Conservation (phyloP, 306 rosid genomes). For the Fragaria vesca region DNA sequence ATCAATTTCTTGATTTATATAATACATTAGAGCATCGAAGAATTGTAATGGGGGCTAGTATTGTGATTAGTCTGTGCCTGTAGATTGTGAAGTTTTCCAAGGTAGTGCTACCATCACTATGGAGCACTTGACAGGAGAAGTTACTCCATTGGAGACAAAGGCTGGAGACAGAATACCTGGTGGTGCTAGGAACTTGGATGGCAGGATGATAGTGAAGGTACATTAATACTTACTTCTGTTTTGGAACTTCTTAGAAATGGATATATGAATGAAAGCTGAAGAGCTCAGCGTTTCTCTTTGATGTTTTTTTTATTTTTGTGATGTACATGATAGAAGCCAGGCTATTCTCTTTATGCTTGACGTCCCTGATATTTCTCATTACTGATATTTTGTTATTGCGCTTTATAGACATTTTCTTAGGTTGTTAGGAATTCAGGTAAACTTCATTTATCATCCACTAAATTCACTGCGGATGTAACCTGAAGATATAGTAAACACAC, state of each 20-base stretch:
- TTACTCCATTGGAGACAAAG: slow-evolving; percentile 80
- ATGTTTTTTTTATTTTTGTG: not conserved
- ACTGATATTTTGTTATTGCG: not conserved
- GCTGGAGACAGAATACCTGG: slow-evolving; percentile 94
- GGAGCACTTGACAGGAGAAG: slow-evolving; percentile 97
- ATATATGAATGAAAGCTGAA: not conserved
- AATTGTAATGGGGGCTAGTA: slow-evolving; percentile 54
- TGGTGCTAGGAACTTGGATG: slow-evolving; percentile 97
- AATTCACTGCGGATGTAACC: not conserved
- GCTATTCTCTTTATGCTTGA: not conserved
- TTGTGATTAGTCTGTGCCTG: slow-evolving; percentile 99
- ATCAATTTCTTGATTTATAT: not conserved
- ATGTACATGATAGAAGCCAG: not conserved
- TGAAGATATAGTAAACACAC: slow-evolving; percentile 5
- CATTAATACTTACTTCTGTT: slow-evolving; percentile 15
- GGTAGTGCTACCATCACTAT: slow-evolving; percentile 91
- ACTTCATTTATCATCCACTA: not conserved
- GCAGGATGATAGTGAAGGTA: slow-evolving; percentile 95
- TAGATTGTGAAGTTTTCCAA: slow-evolving; percentile 96
- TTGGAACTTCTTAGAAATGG: slow-evolving; percentile 7
- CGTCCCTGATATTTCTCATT: not conserved
- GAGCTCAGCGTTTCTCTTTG: not conserved
- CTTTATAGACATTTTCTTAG: not conserved
- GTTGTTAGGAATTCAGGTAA: not conserved
- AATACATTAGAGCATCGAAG: slow-evolving; percentile 43